Base-by-base conservation (phyloP, 768 basidiomycete genomes). In the Hygrocybe punicea region DNA sequence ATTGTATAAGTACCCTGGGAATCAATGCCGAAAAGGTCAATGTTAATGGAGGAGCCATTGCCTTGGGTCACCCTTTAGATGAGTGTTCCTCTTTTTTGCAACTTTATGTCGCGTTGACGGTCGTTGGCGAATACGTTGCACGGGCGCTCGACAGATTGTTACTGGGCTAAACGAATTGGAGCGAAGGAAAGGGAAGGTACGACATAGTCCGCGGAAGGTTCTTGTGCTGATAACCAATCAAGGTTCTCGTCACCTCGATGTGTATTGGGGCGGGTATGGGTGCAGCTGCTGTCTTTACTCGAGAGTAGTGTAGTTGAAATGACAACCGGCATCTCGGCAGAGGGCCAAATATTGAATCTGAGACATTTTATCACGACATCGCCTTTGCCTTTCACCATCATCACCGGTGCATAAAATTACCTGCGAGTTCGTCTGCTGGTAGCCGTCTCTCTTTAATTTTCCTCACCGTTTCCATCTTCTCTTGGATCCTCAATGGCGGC, bases 241-340 rank as follows among this genome's bases (percentile, higher is more conserved):
- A 89, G 89, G 74, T 94, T 6, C 76, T 95, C 46, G 81, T 92
- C n/a, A 93, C 90, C 3, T 85, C 85, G 13, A 94, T 94, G 91
- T 94, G 92, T 65, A 86, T 95, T 53, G 85, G 87, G 16, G 87
- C 86, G 11, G 90, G 92, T n/a, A 93, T 93, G 91, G 91, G 91
- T n/a, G 92, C 91, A 8, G 90, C 89, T 17, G 86, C 76, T 1
- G 76, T 91, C 14, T 91, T 91, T 69, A 71, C 90, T 2, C 75
- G 80, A 50, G 87, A 89, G 29, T 29, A 29, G 29, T n/a, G 8
- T 29, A 29, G 8, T 4, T 29, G 8, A 8, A 4, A 29, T 29
- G 8, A 4, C 29, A 29, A 29, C 4, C 29, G 29, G 29, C 29
- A 29, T 29, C 29, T 29, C 29, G 29, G 29, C 29, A 4, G 29